Evolutionary conservation across 208 protist genomes (phyloP).

Genomic region (Trypanosoma rangeli): DNA sequence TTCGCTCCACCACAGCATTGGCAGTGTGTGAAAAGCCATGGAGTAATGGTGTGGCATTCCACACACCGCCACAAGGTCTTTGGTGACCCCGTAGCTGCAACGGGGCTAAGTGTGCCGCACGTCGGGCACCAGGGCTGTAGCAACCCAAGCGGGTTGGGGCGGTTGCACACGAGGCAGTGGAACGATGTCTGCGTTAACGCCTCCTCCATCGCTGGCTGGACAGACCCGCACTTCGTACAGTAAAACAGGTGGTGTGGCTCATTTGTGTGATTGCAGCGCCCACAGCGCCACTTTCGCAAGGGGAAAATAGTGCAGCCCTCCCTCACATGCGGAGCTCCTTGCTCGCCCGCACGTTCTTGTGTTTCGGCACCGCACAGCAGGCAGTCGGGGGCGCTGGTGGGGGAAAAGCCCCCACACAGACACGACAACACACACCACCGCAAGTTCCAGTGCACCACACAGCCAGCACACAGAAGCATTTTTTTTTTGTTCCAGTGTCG

Average conservation of each 20-base stretch:
- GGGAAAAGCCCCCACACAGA: constrained; percentile 53
- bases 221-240: constrained; percentile 39
- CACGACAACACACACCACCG: constrained; percentile 57
- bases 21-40: constrained; percentile 44
- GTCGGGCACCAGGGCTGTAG: constrained; percentile 41
- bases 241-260: constrained; percentile 60
- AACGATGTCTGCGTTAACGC: constrained; percentile 32
- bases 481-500: constrained; percentile 56
- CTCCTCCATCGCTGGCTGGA: constrained; percentile 26
- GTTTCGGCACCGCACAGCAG: constrained; percentile 28
- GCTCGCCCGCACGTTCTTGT: background rate
- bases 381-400: constrained; percentile 25
- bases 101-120: constrained; percentile 35
- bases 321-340: background rate
- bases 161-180: constrained; percentile 28
- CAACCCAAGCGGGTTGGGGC: constrained; percentile 34
- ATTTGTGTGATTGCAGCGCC: constrained; percentile 51
- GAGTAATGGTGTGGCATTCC: constrained; percentile 38
- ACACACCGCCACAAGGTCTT: constrained; percentile 49
- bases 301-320: constrained; percentile 32
- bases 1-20: constrained; percentile 35
- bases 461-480: constrained; percentile 38
- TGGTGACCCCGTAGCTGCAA: constrained; percentile 10
- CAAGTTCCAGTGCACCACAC: constrained; percentile 42
- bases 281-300: constrained; percentile 72